Percentiles rank a stretch among this genome's conserved stretches.
Conservation (phyloP, 352 stramenopile genomes). For the Aphanomyces cochlioides region DNA sequence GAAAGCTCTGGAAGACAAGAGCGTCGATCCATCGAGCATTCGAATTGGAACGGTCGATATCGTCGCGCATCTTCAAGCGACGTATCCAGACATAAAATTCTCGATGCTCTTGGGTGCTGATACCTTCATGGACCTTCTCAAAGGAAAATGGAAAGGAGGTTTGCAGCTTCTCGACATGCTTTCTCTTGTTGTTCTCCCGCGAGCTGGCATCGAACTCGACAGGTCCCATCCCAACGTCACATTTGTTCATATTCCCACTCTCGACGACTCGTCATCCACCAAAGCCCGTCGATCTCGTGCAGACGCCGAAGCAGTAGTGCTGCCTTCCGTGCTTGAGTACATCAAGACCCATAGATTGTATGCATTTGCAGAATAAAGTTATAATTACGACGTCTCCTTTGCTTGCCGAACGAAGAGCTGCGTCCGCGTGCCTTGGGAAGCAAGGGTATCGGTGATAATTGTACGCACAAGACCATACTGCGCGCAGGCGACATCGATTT, state of each 20-base stretch:
- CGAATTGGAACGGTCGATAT: slow-evolving; percentile 77
- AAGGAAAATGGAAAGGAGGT: slow-evolving; percentile 83
- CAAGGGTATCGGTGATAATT: slow-evolving; percentile 47
- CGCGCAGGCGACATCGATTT: slow-evolving; percentile 58
- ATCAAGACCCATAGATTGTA: slow-evolving; percentile 74
- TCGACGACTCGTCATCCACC: slow-evolving; percentile 78
- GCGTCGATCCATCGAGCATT: slow-evolving; percentile 34
- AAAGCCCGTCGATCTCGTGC: slow-evolving; percentile 45
- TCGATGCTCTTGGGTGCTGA: slow-evolving; percentile 77
- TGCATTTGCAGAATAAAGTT: slow-evolving; percentile 44
- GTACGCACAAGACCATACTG: slow-evolving; percentile 47
- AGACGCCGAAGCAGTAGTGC: slow-evolving; percentile 44
- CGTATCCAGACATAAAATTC: slow-evolving; percentile 52
- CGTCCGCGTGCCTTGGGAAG: slow-evolving; percentile 46
- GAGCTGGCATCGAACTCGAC: slow-evolving; percentile 48
- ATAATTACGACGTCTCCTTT: not conserved
- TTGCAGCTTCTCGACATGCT: slow-evolving; percentile 66
- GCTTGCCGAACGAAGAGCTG: slow-evolving; percentile 42
- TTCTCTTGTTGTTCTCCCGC: slow-evolving; percentile 66
- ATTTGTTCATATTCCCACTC: slow-evolving; percentile 51
- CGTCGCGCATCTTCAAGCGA: slow-evolving; percentile 45
- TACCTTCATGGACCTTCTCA: slow-evolving; percentile 75
- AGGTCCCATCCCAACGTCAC: slow-evolving; percentile 37
- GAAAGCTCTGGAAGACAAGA: slow-evolving; percentile 30
- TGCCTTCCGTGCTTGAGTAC: slow-evolving; percentile 66